Evolutionary conservation across 768 basidiomycete species (phyloP).

Genomic region (Terana coerulea): DNA sequence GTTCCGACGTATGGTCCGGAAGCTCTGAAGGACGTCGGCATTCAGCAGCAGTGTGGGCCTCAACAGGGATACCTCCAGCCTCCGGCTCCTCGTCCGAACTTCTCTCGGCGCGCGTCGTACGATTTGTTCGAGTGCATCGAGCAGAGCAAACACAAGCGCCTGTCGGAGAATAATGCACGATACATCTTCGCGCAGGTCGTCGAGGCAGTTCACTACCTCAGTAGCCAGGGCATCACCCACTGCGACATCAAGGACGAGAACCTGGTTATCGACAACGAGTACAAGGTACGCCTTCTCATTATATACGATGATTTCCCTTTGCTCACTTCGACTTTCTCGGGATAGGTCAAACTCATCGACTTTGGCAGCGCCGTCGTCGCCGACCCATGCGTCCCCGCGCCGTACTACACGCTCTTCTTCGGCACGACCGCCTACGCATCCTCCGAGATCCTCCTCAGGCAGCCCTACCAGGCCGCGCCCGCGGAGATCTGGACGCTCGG

Average conservation of each 20-base stretch:
- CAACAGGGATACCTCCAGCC: conserved; percentile 3
- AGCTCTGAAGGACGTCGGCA: background rate
- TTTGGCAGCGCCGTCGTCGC: conserved; percentile 87
- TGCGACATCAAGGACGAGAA: conserved; percentile 99
- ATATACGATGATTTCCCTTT: background rate
- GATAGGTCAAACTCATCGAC: conserved; percentile 90
- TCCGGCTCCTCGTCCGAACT: conserved; percentile 27
- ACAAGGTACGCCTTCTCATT: conserved; percentile 48
- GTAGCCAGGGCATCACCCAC: conserved; percentile 83
- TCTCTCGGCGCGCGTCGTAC: conserved; percentile 74
- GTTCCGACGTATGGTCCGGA: too few species aligned
- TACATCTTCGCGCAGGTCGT: conserved; percentile 87
- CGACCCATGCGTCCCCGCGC: conserved; percentile 57
- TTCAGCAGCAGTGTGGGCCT: background rate
- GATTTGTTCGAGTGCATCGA: conserved; percentile 97
- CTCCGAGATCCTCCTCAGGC: conserved; percentile 87
- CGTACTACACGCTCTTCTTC: conserved; percentile 77
- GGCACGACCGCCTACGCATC: conserved; percentile 96
- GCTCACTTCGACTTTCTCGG: conserved; percentile 13
- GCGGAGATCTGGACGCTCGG: conserved; percentile 97
- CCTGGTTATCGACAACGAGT: conserved; percentile 68
- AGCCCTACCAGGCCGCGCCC: conserved; percentile 86
- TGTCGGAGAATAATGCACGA: conserved; percentile 74
- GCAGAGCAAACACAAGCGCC: conserved; percentile 72
- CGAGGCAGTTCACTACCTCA: conserved; percentile 77